Conservation (phyloP, 2,329 filamentous ascomycete species). For the Tolypocladium tropicale region DNA sequence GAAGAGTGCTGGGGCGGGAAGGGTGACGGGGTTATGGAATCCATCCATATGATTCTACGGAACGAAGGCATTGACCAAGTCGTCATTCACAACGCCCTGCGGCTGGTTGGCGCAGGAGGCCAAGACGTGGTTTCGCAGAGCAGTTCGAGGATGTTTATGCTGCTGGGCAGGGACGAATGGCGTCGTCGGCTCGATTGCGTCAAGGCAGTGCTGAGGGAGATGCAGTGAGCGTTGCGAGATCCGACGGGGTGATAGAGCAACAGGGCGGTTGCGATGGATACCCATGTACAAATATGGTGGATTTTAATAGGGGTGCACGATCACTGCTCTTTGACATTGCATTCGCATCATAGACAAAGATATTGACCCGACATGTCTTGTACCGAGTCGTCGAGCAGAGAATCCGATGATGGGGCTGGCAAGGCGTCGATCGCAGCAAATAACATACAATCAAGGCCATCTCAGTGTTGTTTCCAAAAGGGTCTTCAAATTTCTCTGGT, state of each 20-base stretch:
- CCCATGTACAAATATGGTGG: too few relatives aligned
- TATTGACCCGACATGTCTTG: too few relatives aligned
- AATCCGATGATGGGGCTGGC: too few relatives aligned
- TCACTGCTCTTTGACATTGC: neutral
- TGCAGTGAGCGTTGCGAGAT: neutral
- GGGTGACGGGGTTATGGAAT: slow-evolving; percentile 8
- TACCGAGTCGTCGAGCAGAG: neutral
- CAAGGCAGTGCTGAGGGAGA: slow-evolving; percentile 6
- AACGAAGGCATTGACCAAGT: slow-evolving; percentile 7
- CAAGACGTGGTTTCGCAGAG: slow-evolving; percentile 16
- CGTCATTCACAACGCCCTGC: slow-evolving; percentile 17
- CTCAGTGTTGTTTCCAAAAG: too few relatives aligned
- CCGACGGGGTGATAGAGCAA: neutral
- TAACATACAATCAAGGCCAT: neutral
- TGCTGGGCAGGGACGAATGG: slow-evolving; percentile 27
- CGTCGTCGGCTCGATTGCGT: slow-evolving; percentile 14
- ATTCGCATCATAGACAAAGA: neutral
- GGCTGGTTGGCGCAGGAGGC: slow-evolving; percentile 20
- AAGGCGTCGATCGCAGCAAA: neutral
- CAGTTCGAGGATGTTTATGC: slow-evolving; percentile 17
- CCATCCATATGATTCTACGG: slow-evolving; percentile 7
- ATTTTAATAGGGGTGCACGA: too few relatives aligned
- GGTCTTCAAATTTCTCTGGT: neutral
- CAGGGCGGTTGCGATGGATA: neutral
- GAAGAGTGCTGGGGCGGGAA: slow-evolving; percentile 5